phyloP scores from a whole-genome alignment of 2,329 filamentous ascomycete species.

The Knufia petricola region DNA sequence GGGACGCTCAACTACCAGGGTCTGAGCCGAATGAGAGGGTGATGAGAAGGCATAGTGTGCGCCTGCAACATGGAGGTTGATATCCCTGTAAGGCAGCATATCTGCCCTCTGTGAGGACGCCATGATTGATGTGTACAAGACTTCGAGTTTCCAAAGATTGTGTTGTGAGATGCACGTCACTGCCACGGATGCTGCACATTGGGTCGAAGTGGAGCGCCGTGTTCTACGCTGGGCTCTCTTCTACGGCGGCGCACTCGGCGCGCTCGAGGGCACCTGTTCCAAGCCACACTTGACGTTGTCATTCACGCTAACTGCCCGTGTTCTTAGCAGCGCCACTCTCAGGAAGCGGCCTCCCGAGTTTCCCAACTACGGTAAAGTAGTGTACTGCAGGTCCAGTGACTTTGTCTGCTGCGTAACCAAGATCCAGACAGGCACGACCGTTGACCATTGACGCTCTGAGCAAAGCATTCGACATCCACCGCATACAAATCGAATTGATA shows the following conservation, averaged over 20 bases:
- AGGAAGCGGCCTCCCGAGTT: background rate
- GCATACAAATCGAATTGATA: background rate
- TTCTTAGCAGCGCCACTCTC: background rate
- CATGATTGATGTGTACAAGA: too few species aligned
- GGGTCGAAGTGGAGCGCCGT: too few species aligned
- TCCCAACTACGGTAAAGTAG: background rate
- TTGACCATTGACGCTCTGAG: background rate
- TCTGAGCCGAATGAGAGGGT: slow-evolving; percentile 81
- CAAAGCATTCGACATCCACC: background rate
- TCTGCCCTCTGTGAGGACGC: too few species aligned
- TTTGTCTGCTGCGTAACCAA: background rate
- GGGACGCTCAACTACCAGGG: slow-evolving; percentile 80
- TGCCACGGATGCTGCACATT: too few species aligned
- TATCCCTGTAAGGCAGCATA: slow-evolving; percentile 75
- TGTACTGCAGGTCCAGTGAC: background rate
- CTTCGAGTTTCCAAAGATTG: too few species aligned
- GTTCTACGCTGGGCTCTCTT: too few species aligned
- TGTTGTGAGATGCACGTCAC: too few species aligned
- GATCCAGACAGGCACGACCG: background rate
- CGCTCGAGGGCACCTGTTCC: too few species aligned
- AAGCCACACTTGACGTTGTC: too few species aligned
- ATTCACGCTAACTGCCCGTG: too few species aligned
- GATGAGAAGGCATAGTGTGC: slow-evolving; percentile 95
- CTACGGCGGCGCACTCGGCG: too few species aligned
- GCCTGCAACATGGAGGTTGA: slow-evolving; percentile 87